Conservation (phyloP, 306 rosid species). For the Prunus dulcis region DNA sequence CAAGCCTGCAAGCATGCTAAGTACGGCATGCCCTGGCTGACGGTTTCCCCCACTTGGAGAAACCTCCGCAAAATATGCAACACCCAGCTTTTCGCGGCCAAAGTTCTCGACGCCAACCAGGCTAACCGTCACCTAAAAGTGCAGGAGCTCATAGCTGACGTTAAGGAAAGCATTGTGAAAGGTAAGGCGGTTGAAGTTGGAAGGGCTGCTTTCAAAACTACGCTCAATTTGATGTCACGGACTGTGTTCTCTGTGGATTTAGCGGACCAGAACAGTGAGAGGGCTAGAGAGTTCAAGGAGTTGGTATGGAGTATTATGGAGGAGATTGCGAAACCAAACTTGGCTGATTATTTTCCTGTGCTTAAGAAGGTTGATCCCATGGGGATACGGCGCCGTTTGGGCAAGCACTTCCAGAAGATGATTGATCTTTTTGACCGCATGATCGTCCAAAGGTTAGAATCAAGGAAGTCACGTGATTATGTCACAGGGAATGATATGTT, state of each 20-base stretch:
- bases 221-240: conserved; percentile 32
- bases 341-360: no score
- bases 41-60: conserved; percentile 19
- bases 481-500: not conserved
- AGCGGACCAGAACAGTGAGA: conserved; percentile 1
- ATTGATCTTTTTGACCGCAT: not conserved
- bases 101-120: no score
- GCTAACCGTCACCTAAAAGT: no score
- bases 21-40: conserved; percentile 16
- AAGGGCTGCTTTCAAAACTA: conserved; percentile 32
- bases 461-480: not conserved
- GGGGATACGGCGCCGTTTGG: no score
- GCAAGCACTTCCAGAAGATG: no score
- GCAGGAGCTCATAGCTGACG: no score
- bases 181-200: conserved; percentile 44
- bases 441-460: not conserved
- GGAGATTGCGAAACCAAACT: not conserved
- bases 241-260: conserved; percentile 25
- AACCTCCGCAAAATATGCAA: not conserved
- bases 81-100: no score
- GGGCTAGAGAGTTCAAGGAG: conserved; percentile 17
- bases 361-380: no score
- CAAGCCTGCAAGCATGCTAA: conserved; percentile 9
- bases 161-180: not conserved
- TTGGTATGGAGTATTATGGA: not conserved